Base-by-base conservation (phyloP, 768 basidiomycete genomes). In the Termitomyces sp. region DNA sequence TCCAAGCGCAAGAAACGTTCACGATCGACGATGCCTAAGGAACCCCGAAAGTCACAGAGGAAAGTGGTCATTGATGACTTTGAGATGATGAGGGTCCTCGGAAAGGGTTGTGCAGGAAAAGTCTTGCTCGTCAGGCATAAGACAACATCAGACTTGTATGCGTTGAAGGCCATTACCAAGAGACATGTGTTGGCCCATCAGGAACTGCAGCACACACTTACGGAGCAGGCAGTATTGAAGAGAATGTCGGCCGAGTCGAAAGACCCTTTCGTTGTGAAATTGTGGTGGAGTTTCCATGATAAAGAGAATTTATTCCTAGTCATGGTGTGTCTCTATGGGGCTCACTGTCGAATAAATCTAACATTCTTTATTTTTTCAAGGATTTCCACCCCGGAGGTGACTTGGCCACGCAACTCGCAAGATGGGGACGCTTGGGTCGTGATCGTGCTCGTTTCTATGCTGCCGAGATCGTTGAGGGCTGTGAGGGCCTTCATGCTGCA, bases 251-350 rank as follows among this genome's bases (percentile, higher is more conserved):
- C 92, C 4, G 86, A 89, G 65, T 83, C 85, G 58, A 81, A 83
- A 64, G 94, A 98, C 69, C 94, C 94, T 12, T 99, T 98, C 70
- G 91, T 98, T 53, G 93, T 98, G 60, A 92, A 89, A 70, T 82
- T 99, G 18, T 92, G 93, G 85, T 95, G 92, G 89, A 90, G 90
- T 72, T 99, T 98, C 76, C 95, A 98, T 72, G 95, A 98, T 74
- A 90, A 91, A 74, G 94, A 98, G 71, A 96, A 97, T 68, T 74
- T 98, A 61, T 98, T 95, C 75, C 83, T 99, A 67, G 93, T 98
- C 45, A 95, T 99, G 90, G 90, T 89, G 60, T 64, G 74, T 76
- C 63, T 60, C 62, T 26, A 65, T 60, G 58, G 22, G 47, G 24
- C 53, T 45, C 50, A 38, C n/a, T 57, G 56, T 61, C 36, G 66